Evolutionary conservation across 169 alveolate species (phyloP).

Genomic region (Eimeria praecox): DNA sequence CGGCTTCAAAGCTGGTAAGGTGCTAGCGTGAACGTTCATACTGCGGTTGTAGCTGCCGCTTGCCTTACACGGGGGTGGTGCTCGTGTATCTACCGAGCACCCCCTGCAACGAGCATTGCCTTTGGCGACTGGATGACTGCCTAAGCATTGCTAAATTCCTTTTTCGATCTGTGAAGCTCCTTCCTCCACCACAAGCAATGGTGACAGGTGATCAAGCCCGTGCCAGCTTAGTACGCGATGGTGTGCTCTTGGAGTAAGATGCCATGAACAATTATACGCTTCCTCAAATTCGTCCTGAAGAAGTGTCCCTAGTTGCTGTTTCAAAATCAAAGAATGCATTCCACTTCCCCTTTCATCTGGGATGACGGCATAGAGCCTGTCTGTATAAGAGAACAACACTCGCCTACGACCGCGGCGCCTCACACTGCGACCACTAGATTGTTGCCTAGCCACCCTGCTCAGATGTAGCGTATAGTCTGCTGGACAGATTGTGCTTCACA

Average conservation of each 20-base stretch:
- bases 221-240: not conserved
- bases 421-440: not conserved
- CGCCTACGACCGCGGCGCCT: not conserved
- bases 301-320: not conserved
- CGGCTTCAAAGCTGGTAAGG: not conserved
- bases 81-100: not conserved
- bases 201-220: not conserved
- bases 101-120: not conserved
- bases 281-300: not conserved
- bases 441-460: not conserved
- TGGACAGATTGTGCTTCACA: not conserved
- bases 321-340: not conserved
- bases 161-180: not conserved
- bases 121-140: not conserved
- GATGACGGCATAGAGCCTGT: not conserved
- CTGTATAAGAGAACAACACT: not conserved
- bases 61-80: not conserved
- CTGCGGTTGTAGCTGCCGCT: not conserved
- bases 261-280: not conserved
- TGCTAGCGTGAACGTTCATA: not conserved
- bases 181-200: not conserved
- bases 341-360: not conserved
- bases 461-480: not conserved
- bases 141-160: not conserved
- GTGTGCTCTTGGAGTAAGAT: not conserved